These are phyloP conservation scores for Trichoderma simmonsii DNA, from an alignment of 2,329 filamentous ascomycete species.

Conservation along the genomic window DNA sequence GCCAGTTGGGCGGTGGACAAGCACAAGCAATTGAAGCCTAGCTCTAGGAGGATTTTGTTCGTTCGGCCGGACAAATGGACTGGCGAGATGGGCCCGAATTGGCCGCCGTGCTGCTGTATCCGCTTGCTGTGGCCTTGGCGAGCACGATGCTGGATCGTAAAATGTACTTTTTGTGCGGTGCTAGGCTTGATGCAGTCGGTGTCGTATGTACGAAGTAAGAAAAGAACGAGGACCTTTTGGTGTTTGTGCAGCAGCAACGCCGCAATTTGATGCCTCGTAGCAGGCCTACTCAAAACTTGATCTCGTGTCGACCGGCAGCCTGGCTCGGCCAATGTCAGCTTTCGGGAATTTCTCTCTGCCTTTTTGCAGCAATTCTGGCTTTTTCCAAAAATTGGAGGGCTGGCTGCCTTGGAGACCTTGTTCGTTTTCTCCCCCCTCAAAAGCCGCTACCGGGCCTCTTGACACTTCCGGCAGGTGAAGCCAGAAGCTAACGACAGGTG, in stretches of 20 bases:
- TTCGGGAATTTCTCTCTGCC: neutral
- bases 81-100: neutral
- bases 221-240: neutral
- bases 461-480: neutral
- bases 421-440: neutral
- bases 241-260: neutral
- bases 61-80: slow-evolving; percentile 17
- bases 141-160: neutral
- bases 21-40: neutral
- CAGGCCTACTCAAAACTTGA: neutral
- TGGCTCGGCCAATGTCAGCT: slow-evolving; percentile 12
- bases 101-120: neutral
- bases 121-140: neutral
- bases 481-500: neutral
- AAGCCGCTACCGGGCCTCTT: slow-evolving; percentile 2
- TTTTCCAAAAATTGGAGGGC: neutral
- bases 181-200: neutral
- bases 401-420: neutral
- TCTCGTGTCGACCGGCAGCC: neutral
- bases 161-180: neutral
- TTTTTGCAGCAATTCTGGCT: neutral
- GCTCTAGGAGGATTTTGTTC: slow-evolving; percentile 7
- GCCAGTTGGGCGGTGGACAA: slow-evolving; percentile 7
- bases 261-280: neutral
- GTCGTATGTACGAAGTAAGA: neutral